Evolutionary conservation across 257 asterid species (phyloP).

Genomic region (Handroanthus guayacan): DNA sequence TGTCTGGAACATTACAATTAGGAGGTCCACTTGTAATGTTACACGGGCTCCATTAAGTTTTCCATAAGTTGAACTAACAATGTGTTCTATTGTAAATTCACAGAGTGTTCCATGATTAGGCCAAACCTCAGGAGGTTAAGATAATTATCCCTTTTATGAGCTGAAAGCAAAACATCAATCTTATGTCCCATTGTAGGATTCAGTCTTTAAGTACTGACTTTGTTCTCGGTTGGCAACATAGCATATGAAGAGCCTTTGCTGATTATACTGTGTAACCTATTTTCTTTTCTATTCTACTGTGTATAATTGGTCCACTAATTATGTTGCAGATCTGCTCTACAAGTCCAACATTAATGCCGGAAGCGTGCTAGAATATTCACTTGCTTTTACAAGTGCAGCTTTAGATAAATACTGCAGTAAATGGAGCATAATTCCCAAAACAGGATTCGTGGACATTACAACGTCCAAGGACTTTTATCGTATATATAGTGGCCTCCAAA

Average conservation of each 20-base stretch:
- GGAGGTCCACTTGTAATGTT: too few relatives aligned
- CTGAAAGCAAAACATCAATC: not conserved
- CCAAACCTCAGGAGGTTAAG: too few relatives aligned
- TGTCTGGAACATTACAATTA: too few relatives aligned
- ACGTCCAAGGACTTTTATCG: constrained; percentile 97
- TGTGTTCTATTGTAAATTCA: too few relatives aligned
- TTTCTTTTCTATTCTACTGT: not conserved
- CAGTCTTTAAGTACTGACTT: too few relatives aligned
- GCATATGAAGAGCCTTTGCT: not conserved
- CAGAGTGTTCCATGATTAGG: too few relatives aligned
- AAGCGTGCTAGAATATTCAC: constrained; percentile 95
- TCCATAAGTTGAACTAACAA: too few relatives aligned
- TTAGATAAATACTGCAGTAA: constrained; percentile 90
- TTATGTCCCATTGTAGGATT: not conserved
- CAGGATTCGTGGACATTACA: constrained; percentile 94
- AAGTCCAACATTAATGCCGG: constrained; percentile 93
- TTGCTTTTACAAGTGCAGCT: constrained; percentile 98
- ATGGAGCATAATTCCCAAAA: constrained; percentile 93
- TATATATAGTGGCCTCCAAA: constrained; percentile 91
- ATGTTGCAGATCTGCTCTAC: constrained; percentile 79
- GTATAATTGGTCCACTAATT: not conserved
- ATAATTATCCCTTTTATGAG: not conserved
- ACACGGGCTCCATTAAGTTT: too few relatives aligned
- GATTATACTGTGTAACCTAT: not conserved
- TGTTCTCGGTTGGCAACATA: too few relatives aligned